A percentile compares a stretch with the other conserved stretches of the same genome.
Conservation (phyloP, 1,284 basidiomycete species). For the Chondrostereum purpureum region DNA sequence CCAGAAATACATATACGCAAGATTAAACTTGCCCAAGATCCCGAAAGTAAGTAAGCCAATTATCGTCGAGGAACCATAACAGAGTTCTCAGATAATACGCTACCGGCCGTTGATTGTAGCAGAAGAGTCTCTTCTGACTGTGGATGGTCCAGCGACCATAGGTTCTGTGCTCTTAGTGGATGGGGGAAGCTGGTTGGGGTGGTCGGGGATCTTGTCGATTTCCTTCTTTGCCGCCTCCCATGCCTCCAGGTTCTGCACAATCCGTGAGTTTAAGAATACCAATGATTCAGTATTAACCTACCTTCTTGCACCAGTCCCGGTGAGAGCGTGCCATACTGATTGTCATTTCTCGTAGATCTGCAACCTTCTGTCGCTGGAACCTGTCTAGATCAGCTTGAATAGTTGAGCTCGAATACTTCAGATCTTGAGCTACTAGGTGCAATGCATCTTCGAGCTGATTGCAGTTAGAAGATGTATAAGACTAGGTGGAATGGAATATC, state of each 20-base stretch:
- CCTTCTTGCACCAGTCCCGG: constrained; percentile 93
- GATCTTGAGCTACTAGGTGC: constrained; percentile 83
- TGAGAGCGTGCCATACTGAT: constrained; percentile 88
- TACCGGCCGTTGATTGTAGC: constrained; percentile 44
- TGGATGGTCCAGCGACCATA: constrained; percentile 14
- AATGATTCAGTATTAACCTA: constrained; percentile 34
- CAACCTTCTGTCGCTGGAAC: constrained; percentile 98
- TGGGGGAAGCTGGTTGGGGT: constrained; percentile 66
- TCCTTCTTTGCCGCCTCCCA: constrained; percentile 96
- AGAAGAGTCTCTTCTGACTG: constrained; percentile 51
- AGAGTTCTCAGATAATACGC: too few species aligned
- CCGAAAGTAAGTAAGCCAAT: too few species aligned
- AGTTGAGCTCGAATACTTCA: constrained; percentile 92
- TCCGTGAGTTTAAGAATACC: constrained; percentile 8
- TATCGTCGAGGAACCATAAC: too few species aligned
- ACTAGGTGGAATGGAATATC: constrained; percentile 18
- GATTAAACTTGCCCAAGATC: too few species aligned
- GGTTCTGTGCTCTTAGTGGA: constrained; percentile 25
- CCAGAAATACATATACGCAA: too few species aligned
- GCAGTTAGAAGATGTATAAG: constrained; percentile 7
- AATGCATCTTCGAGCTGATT: constrained; percentile 87
- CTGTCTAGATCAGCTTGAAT: constrained; percentile 97
- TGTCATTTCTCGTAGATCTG: constrained; percentile 88
- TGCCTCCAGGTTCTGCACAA: constrained; percentile 80
- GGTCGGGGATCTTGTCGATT: constrained; percentile 82